Evolutionary conservation across 2,329 filamentous ascomycete genomes (phyloP).

Genomic region (Cadophora gregata): DNA sequence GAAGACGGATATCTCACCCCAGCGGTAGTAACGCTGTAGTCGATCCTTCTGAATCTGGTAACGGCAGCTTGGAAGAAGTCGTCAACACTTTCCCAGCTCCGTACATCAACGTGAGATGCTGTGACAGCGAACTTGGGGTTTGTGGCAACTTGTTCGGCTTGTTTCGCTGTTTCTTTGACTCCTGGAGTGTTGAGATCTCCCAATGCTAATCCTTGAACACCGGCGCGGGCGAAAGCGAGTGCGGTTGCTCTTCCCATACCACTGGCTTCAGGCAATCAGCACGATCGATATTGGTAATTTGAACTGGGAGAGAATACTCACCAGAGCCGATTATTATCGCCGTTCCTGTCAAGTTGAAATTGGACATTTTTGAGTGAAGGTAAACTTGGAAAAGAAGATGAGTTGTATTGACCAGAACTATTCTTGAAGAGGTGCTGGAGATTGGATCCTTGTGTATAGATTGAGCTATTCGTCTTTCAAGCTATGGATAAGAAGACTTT

Average conservation of each 20-base stretch:
- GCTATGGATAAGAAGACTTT: background rate
- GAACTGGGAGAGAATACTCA: background rate
- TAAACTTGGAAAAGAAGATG: background rate
- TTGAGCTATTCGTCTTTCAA: background rate
- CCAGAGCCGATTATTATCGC: conserved; percentile 19
- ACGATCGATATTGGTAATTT: background rate
- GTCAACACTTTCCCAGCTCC: conserved; percentile 34
- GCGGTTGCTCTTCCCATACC: conserved; percentile 22
- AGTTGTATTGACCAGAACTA: background rate
- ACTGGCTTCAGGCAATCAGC: background rate
- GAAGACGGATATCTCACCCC: conserved; percentile 22
- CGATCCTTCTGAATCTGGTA: conserved; percentile 55
- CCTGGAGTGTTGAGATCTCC: conserved; percentile 35
- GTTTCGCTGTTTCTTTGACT: conserved; percentile 35
- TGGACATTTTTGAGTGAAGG: background rate
- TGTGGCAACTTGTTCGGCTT: conserved; percentile 38
- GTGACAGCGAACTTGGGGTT: conserved; percentile 38
- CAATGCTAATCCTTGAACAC: conserved; percentile 6
- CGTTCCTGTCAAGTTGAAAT: conserved; percentile 6
- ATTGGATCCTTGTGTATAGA: background rate
- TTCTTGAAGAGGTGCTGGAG: background rate
- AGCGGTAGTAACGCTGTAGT: conserved; percentile 61
- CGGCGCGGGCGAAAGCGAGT: conserved; percentile 36
- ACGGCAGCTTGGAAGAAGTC: conserved; percentile 45
- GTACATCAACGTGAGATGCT: conserved; percentile 40